A percentile compares a stretch with the other conserved stretches of the same genome.
phyloP scores from a whole-genome alignment of 2,329 filamentous ascomycete species.

The Alternaria atra region DNA sequence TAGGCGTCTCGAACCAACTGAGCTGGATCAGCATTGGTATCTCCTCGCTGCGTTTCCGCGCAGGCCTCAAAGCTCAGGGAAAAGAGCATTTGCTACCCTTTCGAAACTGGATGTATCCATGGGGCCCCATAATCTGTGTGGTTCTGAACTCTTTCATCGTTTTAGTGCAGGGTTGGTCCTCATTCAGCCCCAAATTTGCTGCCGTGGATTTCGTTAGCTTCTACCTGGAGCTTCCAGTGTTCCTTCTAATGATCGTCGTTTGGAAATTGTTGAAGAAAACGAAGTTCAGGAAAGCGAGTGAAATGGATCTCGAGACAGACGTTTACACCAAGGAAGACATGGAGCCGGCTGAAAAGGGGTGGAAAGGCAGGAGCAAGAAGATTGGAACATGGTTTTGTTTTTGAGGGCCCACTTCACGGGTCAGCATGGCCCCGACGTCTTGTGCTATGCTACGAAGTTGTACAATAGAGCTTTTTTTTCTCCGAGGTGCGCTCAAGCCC shows the following conservation, averaged over 20 bases:
- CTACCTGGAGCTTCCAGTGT: conserved; percentile 55
- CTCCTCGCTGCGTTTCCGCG: conserved; percentile 67
- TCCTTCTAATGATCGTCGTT: conserved; percentile 35
- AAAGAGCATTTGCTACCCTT: conserved; percentile 57
- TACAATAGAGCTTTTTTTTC: background rate
- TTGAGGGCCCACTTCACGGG: conserved; percentile 9
- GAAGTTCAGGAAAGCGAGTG: conserved; percentile 33
- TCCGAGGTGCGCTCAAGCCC: fast-evolving
- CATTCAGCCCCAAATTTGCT: conserved; percentile 62
- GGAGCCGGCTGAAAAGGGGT: conserved; percentile 34
- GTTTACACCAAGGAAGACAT: conserved; percentile 44
- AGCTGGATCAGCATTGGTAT: conserved; percentile 65
- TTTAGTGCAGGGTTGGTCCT: conserved; percentile 50
- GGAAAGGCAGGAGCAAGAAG: conserved; percentile 31
- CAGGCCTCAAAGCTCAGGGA: conserved; percentile 56
- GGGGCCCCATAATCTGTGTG: conserved; percentile 55
- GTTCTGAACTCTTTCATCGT: conserved; percentile 42
- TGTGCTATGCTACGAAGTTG: background rate
- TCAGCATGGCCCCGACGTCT: background rate
- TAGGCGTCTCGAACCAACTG: conserved; percentile 64
- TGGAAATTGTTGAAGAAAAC: conserved; percentile 45
- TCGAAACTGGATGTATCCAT: conserved; percentile 67
- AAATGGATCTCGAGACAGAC: conserved; percentile 45
- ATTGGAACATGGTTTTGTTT: conserved; percentile 44
- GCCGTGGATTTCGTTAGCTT: conserved; percentile 60